Percentiles rank a stretch among this genome's conserved stretches.
These are phyloP conservation scores for Alternaria panax DNA, from an alignment of 2,329 filamentous ascomycete species.

Conservation along the genomic window DNA sequence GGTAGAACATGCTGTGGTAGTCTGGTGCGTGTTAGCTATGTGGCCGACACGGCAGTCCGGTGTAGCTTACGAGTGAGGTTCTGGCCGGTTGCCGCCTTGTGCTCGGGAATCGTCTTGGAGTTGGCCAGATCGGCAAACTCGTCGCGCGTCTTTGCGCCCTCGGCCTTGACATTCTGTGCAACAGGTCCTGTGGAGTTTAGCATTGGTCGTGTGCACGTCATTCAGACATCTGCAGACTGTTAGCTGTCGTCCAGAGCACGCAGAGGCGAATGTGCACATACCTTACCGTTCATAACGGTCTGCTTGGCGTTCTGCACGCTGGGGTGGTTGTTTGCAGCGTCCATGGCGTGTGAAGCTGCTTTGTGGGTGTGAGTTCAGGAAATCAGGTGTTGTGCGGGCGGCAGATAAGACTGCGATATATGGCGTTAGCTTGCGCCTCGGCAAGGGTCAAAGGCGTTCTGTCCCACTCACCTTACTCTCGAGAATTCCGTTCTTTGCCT, in stretches of 20 bases:
- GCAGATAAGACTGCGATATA: slow-evolving; percentile 50
- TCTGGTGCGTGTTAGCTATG: slow-evolving; percentile 50
- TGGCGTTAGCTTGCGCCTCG: slow-evolving; percentile 47
- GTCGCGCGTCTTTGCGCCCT: slow-evolving; percentile 63
- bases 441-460: slow-evolving; percentile 36
- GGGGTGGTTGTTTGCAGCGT: slow-evolving; percentile 58
- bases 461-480: slow-evolving; percentile 55
- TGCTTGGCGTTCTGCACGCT: slow-evolving; percentile 56
- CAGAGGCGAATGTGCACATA: slow-evolving; percentile 33
- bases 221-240: slow-evolving; percentile 37
- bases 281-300: slow-evolving; percentile 55
- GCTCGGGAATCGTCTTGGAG: slow-evolving; percentile 60
- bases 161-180: slow-evolving; percentile 63
- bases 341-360: slow-evolving; percentile 60
- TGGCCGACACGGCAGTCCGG: neutral
- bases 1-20: slow-evolving; percentile 73
- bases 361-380: slow-evolving; percentile 40
- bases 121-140: slow-evolving; percentile 67
- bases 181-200: slow-evolving; percentile 58
- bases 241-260: slow-evolving; percentile 25
- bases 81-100: slow-evolving; percentile 66
- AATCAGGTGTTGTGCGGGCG: slow-evolving; percentile 40
- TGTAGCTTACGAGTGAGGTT: slow-evolving; percentile 64
- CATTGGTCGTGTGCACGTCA: slow-evolving; percentile 21
- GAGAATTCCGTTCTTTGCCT: slow-evolving; percentile 49